Base-by-base conservation (phyloP, 768 basidiomycete species). In the Russula emetica region DNA sequence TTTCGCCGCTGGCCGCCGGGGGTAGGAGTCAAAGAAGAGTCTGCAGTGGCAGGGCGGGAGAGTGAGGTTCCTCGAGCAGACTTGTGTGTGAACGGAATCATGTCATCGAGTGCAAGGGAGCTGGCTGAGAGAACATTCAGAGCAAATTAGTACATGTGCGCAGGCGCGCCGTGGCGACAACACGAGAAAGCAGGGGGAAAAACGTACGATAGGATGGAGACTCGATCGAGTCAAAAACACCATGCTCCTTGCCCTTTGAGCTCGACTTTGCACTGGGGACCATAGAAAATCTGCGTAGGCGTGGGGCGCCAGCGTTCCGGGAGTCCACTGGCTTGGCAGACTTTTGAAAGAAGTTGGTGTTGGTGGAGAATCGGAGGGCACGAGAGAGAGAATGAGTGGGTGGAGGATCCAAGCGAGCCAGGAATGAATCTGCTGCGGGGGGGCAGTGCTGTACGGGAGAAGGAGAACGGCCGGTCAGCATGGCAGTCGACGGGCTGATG, bases 211-310 rank as follows among this genome's bases (percentile, higher is more conserved):
- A 68, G 0, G 65, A 57, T 3, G 55, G 59, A 18, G 67, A 61
- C 3, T 60, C 67, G 24, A 63, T 49, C 18, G 65, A 34, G 54
- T 68, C 67, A 18, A 66, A 60, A 13, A 38, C 45, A 24, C 63
- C 66, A 30, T 45, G 67, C 38, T 66, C 67, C 32, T 68, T 68
- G 30, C 67, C 67, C 51, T 68, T 68, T 20, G 44, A 40, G 26
- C 40, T 60, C 22, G 57, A 22, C 51, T 18, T 47, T 36, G 36
- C 16, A 30, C 45, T 58, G 18, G 67, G 47, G 28, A 55, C 24
- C 61, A 67, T 63, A 28, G 67, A 68, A 56, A 57, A 63, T 9
- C 45, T 58, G 51, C 66, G 67, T 32, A 66, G 32, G 44, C 45
- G 55, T 1, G 45, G n/a, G 22, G 53, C 26, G 34, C 66, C 40